A percentile compares a stretch with the other conserved stretches of the same genome.
Evolutionary conservation across 352 stramenopile species (phyloP).

Genomic region (Globisporangium carolinianum): DNA sequence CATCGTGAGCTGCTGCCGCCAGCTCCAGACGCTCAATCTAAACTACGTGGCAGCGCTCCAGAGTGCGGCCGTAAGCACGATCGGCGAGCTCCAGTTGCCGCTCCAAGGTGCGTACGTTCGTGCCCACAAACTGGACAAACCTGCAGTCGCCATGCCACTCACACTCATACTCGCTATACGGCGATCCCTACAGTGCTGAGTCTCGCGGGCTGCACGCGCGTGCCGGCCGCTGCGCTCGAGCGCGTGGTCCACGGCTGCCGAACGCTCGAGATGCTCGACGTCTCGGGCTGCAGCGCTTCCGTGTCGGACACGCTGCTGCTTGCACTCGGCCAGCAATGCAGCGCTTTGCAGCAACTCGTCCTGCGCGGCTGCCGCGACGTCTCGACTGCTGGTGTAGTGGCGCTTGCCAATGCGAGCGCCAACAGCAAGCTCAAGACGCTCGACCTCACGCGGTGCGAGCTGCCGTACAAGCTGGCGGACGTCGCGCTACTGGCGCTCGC

Average conservation of each 20-base stretch:
- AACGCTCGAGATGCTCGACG: conserved; percentile 57
- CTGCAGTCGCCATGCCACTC: conserved; percentile 1
- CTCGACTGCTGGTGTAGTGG: conserved; percentile 82
- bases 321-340: conserved; percentile 56
- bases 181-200: conserved; percentile 26
- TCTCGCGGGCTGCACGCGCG: conserved; percentile 68
- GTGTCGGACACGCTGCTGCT: conserved; percentile 82
- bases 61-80: conserved; percentile 39
- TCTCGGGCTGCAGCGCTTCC: conserved; percentile 60
- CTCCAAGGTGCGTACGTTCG: conserved; percentile 31
- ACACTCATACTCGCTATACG: not conserved
- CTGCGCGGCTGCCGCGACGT: conserved; percentile 82
- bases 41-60: conserved; percentile 46
- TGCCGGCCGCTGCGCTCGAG: conserved; percentile 73
- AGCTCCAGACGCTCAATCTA: conserved; percentile 46
- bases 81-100: conserved; percentile 41
- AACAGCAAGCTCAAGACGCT: conserved; percentile 62
- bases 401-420: conserved; percentile 47
- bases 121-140: not conserved
- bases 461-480: conserved; percentile 91
- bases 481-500: conserved; percentile 81
- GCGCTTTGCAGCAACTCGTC: conserved; percentile 51
- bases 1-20: conserved; percentile 38
- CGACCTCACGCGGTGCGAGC: conserved; percentile 80
- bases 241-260: conserved; percentile 75